These are phyloP conservation scores for Gossypium rotundifolium DNA, from an alignment of 345 rosid genomes.

Conservation along the genomic window DNA sequence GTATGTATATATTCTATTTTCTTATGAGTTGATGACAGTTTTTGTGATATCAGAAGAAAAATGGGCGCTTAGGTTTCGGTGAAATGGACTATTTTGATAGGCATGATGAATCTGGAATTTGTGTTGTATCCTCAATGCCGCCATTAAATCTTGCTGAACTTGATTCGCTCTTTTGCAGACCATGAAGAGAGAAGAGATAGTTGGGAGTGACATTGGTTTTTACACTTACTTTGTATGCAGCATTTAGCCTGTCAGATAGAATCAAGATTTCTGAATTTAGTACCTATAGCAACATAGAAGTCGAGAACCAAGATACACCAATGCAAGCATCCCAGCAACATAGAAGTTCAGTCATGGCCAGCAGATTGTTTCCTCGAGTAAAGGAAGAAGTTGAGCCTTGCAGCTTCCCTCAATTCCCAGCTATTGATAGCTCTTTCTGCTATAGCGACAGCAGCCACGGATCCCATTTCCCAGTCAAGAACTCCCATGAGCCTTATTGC, in stretches of 20 bases:
- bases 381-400: conserved; percentile 37
- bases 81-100: neutral
- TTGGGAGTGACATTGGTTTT: conserved; percentile 1
- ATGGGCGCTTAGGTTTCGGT: neutral
- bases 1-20: neutral
- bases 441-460: conserved; percentile 23
- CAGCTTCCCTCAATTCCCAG: conserved; percentile 36
- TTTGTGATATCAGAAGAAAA: neutral
- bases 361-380: conserved; percentile 35
- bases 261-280: neutral
- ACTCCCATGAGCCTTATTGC: conserved; percentile 43
- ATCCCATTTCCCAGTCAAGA: conserved; percentile 25
- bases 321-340: conserved; percentile 34
- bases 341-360: conserved; percentile 36
- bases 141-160: conserved; percentile 2
- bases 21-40: neutral
- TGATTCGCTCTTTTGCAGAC: conserved; percentile 18
- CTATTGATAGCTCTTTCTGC: conserved; percentile 26
- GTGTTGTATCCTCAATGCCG: neutral
- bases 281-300: too few relatives aligned
- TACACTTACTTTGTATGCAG: neutral
- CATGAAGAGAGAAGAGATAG: conserved; percentile 1
- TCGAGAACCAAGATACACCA: neutral
- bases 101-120: neutral
- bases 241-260: neutral